phyloP scores from a whole-genome alignment of 192 early-diverging fungal genomes.

The Chytriomyces sp. region DNA sequence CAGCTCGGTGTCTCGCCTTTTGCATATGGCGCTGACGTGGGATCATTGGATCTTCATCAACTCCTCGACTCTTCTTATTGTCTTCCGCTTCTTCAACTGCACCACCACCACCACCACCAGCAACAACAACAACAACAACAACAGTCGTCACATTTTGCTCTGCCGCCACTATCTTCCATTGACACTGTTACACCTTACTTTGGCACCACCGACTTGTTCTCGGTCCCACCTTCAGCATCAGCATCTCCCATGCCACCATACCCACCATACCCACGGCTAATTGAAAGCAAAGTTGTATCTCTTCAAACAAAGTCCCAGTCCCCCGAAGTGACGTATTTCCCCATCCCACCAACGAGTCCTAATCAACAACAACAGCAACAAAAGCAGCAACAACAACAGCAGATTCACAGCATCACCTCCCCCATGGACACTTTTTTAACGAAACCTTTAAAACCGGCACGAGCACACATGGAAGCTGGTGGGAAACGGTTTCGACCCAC shows the following conservation, averaged over 20 bases:
- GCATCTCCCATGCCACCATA: not conserved
- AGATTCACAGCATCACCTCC: not conserved
- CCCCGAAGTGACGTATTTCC: not conserved
- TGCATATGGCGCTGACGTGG: too few species aligned
- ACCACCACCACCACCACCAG: not conserved
- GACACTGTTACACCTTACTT: too few species aligned
- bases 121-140: too few species aligned
- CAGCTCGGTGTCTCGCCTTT: too few species aligned
- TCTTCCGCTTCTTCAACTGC: not conserved
- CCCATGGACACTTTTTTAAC: not conserved
- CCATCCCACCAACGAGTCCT: not conserved
- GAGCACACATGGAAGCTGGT: not conserved
- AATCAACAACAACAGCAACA: too few species aligned
- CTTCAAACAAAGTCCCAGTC: not conserved
- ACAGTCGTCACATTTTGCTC: too few species aligned
- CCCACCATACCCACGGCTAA: not conserved
- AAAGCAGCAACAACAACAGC: too few species aligned
- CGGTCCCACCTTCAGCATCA: not conserved
- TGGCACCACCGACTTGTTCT: not conserved
- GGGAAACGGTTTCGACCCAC: not conserved
- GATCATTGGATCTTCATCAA: not conserved
- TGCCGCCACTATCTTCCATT: too few species aligned
- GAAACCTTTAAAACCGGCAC: not conserved
- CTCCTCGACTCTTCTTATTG: constrained; percentile 1
- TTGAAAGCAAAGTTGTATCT: not conserved